These are phyloP conservation scores for Trichoderma reesei DNA, from an alignment of 495 filamentous ascomycete species.

Conservation along the genomic window DNA sequence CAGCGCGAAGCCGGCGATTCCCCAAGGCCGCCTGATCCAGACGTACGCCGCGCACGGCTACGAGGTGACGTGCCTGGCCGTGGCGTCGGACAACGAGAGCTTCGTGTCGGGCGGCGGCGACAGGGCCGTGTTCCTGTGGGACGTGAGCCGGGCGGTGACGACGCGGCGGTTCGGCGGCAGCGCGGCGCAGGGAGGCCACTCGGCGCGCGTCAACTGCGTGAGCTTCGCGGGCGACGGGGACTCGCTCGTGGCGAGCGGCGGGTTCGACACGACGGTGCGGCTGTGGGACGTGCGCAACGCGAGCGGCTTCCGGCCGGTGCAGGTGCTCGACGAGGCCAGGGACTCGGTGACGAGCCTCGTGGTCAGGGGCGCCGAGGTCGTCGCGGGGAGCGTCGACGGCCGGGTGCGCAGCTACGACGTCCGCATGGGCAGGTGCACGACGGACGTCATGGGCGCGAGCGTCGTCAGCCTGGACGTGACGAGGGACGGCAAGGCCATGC, in stretches of 20 bases:
- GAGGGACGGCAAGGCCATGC: conserved; percentile 57
- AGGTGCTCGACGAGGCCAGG: conserved; percentile 65
- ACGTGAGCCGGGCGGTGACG: conserved; percentile 70
- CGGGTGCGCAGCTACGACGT: conserved; percentile 77
- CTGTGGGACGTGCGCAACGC: conserved; percentile 71
- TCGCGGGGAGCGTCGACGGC: conserved; percentile 78
- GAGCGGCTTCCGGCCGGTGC: conserved; percentile 53
- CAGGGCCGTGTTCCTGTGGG: conserved; percentile 85
- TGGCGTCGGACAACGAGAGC: conserved; percentile 65
- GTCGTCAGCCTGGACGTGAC: conserved; percentile 64
- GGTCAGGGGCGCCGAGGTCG: conserved; percentile 46
- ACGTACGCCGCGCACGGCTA: conserved; percentile 85
- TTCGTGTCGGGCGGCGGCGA: conserved; percentile 84
- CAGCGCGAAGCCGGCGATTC: conserved; percentile 16
- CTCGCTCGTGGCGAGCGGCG: conserved; percentile 61
- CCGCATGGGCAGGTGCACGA: conserved; percentile 62
- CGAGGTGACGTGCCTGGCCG: conserved; percentile 70
- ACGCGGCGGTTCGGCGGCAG: conserved; percentile 55
- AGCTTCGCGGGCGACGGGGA: conserved; percentile 65
- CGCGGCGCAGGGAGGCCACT: conserved; percentile 45
- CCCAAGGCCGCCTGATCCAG: conserved; percentile 54
- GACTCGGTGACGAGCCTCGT: conserved; percentile 63
- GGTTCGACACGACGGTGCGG: conserved; percentile 71
- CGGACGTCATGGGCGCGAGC: conserved; percentile 59
- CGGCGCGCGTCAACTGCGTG: conserved; percentile 63